Evolutionary conservation across 2,329 filamentous ascomycete genomes (phyloP).

Genomic region (Aureobasidium lini): DNA sequence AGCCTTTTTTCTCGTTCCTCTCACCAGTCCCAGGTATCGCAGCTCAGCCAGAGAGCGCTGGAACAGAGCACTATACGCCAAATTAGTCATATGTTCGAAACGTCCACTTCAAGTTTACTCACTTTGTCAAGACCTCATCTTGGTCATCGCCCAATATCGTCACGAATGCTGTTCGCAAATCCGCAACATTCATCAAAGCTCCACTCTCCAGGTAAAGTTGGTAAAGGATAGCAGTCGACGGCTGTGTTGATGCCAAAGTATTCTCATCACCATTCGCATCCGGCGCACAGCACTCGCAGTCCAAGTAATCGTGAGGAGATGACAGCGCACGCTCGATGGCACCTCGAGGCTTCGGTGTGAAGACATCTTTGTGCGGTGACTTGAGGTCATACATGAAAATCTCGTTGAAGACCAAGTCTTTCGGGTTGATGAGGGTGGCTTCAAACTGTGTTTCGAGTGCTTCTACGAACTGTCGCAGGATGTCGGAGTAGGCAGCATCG

Average conservation of each 20-base stretch:
- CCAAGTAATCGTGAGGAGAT: conserved; percentile 69
- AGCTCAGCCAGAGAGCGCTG: conserved; percentile 81
- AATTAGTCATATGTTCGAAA: neutral
- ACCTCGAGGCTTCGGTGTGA: conserved; percentile 63
- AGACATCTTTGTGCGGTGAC: conserved; percentile 63
- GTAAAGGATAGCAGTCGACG: conserved; percentile 66
- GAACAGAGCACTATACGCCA: conserved; percentile 55
- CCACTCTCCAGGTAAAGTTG: conserved; percentile 73
- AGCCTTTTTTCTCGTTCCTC: conserved; percentile 80
- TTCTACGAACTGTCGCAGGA: conserved; percentile 52
- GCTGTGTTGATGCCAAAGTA: conserved; percentile 53
- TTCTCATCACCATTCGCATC: conserved; percentile 31
- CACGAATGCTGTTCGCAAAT: conserved; percentile 71
- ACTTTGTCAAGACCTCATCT: conserved; percentile 33
- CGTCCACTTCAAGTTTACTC: conserved; percentile 19
- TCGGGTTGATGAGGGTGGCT: conserved; percentile 40
- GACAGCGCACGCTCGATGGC: conserved; percentile 65
- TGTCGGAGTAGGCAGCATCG: conserved; percentile 61
- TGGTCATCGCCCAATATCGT: conserved; percentile 49
- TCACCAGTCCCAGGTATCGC: conserved; percentile 77
- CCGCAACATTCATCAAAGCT: conserved; percentile 67
- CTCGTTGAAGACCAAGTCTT: conserved; percentile 57
- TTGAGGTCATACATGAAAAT: conserved; percentile 68
- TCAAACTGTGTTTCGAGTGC: conserved; percentile 43
- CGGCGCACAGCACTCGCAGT: conserved; percentile 58